Conservation (phyloP, 345 rosid genomes). For the Pistacia integerrima region DNA sequence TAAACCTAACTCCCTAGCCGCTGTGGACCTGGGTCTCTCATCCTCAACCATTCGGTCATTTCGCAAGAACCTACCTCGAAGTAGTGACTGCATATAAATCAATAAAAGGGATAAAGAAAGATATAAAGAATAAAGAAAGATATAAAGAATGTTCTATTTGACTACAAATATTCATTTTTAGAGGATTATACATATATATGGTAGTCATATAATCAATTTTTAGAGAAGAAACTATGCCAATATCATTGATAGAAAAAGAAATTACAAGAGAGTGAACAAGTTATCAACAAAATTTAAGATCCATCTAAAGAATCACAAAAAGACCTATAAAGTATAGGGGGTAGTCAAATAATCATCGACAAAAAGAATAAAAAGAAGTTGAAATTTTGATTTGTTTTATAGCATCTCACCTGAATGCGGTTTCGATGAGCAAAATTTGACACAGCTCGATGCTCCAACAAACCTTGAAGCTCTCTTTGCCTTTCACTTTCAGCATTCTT, state of each 20-base stretch:
- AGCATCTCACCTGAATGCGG: conserved; percentile 78
- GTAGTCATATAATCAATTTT: not conserved
- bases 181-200: conserved; percentile 4
- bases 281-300: too few species aligned
- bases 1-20: conserved; percentile 88
- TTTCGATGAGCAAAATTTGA: conserved; percentile 88
- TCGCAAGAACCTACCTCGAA: conserved; percentile 93
- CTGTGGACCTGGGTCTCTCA: conserved; percentile 58
- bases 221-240: too few species aligned
- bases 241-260: too few species aligned
- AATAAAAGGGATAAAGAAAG: not conserved
- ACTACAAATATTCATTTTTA: not conserved
- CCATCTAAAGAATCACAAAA: too few species aligned
- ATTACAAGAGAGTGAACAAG: too few species aligned
- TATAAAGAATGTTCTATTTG: not conserved
- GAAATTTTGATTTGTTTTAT: not conserved
- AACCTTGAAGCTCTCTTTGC: conserved; percentile 69
- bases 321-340: too few species aligned
- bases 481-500: conserved; percentile 83
- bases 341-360: not conserved
- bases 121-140: not conserved
- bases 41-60: conserved; percentile 58
- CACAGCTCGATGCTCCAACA: conserved; percentile 70
- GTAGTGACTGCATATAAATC: conserved; percentile 64
- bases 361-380: not conserved